Evolutionary conservation across 495 filamentous ascomycete genomes (phyloP), one percentile per base, ranked within the genome.

Genomic region (Penicillium macrosclerotiorum): DNA sequence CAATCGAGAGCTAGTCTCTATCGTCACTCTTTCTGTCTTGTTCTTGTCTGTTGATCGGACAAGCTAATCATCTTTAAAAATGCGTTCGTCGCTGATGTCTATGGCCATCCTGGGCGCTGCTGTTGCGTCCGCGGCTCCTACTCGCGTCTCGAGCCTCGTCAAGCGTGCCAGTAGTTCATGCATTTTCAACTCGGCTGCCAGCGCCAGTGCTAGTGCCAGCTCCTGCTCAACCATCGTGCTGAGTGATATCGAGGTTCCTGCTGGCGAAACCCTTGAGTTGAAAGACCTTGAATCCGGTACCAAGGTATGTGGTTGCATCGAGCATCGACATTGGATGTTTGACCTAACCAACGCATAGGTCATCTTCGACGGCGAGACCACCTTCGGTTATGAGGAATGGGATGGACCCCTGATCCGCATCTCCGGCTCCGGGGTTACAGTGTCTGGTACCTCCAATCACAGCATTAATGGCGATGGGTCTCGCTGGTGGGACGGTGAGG

Each of bases 361-460:
- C 45, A 72, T 68, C 48, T 79, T 80, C 50, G 61, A 74, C 39
- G 75, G 76, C 9, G 60, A 52, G 17, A 78, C 75, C 6, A 76
- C 72, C 13, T 80, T 69, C 37, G 75, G 72, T 11, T 80, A 80
- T 53, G 52, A 74, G 37, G 75, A 78, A 56, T 80, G 76, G 76
- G 24, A 47, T 3, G 76, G 75, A 7, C 74, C 75, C 3, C 63
- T 80, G 6, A 45, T 80, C 40, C 60, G 60, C 22, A 62, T 79
- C 47, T 69, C 65, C 23, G 76, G 76, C 13, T 76, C 57, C 33
- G 51, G 56, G 22, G 76, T 79, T 59, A 73, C 66, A 7, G 61
- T 80, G 30, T 52, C 57, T 22, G 72, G 69, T 24, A 65, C 65
- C 14, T 52, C 54, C 18, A 73, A 68, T 12, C 55, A 63, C 3